Percentiles rank a stretch among this genome's conserved stretches.
These are phyloP conservation scores for Raphanus sativus DNA, from an alignment of 345 rosid genomes.

Conservation along the genomic window DNA sequence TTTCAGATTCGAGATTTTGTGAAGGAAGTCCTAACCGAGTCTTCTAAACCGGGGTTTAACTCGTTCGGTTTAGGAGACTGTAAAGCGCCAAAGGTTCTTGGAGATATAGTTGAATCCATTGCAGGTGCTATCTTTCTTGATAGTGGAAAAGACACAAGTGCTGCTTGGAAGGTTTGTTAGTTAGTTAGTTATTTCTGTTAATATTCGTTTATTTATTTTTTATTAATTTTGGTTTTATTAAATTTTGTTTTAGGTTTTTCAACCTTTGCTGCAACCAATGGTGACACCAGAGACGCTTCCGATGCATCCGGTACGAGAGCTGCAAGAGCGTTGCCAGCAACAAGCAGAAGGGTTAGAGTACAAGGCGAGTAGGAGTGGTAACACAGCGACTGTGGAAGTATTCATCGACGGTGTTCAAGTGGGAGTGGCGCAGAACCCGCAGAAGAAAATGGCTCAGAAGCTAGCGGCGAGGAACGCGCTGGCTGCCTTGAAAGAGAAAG, in stretches of 20 bases:
- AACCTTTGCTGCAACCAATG: slow-evolving; percentile 93
- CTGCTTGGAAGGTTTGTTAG: slow-evolving; percentile 85
- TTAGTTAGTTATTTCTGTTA: slow-evolving; percentile 12
- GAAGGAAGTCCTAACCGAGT: slow-evolving; percentile 77
- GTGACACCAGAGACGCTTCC: slow-evolving; percentile 98
- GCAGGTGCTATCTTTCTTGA: slow-evolving; percentile 99
- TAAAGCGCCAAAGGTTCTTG: slow-evolving; percentile 99
- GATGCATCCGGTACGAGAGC: slow-evolving; percentile 99
- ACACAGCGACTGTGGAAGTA: slow-evolving; percentile 93
- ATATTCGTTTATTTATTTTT: not conserved
- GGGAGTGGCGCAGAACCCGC: slow-evolving; percentile 92
- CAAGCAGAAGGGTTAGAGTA: slow-evolving; percentile 98
- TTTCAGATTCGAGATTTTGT: slow-evolving; percentile 93
- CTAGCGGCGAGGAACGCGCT: slow-evolving; percentile 97
- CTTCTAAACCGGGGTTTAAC: slow-evolving; percentile 83
- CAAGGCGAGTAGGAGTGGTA: slow-evolving; percentile 81
- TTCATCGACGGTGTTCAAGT: slow-evolving; percentile 87
- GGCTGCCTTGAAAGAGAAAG: slow-evolving; percentile 78
- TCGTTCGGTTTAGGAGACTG: slow-evolving; percentile 98
- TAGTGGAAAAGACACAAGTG: slow-evolving; percentile 66
- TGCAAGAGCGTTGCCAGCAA: slow-evolving; percentile 97
- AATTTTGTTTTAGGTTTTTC: slow-evolving; percentile 59
- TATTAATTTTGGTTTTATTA: not conserved
- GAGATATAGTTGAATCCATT: slow-evolving; percentile 92
- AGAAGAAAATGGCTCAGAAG: slow-evolving; percentile 99